A percentile compares a stretch with the other conserved stretches of the same genome.
Evolutionary conservation across 768 basidiomycete species (phyloP).

Genomic region (Scleroderma citrinum): DNA sequence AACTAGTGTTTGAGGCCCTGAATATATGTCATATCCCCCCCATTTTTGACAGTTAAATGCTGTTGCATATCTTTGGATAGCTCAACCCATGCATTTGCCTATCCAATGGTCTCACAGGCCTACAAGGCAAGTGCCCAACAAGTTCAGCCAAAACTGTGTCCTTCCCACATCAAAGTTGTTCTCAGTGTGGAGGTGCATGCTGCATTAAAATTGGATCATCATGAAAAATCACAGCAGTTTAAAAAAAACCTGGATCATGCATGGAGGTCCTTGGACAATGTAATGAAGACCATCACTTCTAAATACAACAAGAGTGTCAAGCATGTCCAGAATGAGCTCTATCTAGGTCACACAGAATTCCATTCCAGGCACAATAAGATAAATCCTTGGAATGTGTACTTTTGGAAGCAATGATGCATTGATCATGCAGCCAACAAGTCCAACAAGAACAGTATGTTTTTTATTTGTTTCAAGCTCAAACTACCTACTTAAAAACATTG

Average conservation of each 20-base stretch:
- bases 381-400: conserved; percentile 5
- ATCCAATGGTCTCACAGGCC: not conserved
- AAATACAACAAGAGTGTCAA: conserved; percentile 2
- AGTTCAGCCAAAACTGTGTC: not conserved
- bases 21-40: not conserved
- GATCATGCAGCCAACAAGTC: not conserved
- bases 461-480: not conserved
- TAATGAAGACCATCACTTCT: not conserved
- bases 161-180: not conserved
- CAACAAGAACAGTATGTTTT: not conserved
- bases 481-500: not conserved
- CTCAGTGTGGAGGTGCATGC: conserved; percentile 1
- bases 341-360: conserved; percentile 2
- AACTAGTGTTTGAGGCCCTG: not conserved
- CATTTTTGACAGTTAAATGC: not conserved
- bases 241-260: conserved; percentile 1
- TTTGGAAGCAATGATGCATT: conserved; percentile 2
- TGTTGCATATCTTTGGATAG: not conserved
- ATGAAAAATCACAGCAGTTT: not conserved
- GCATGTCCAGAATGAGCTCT: conserved; percentile 2
- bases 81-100: not conserved
- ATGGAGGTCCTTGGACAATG: not conserved
- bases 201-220: not conserved
- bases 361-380: not conserved
- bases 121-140: not conserved